Evolutionary conservation across 2,329 filamentous ascomycete genomes (phyloP), one percentile per base, ranked within the genome.

Genomic region (Onygenales sp.): DNA sequence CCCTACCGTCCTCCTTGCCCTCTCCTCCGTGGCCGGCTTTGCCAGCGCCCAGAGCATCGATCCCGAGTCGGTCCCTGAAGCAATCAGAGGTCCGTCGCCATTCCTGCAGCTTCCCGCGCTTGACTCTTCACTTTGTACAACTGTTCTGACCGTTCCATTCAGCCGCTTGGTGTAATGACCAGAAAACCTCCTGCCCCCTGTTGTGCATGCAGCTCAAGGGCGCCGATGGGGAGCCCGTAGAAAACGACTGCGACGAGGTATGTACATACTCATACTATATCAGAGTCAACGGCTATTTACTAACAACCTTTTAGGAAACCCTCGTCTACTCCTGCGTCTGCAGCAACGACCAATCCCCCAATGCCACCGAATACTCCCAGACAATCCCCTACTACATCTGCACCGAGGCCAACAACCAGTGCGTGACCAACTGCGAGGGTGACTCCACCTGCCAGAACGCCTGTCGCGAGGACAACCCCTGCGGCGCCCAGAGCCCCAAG

Each of bases 321-420:
- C 74, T 85, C n/a, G 61, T 59, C 55, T 85, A 77, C 68, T 62
- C 64, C 52, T 85, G 82, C 63, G 69, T 81, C 58, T 85, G 82
- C 68, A 67, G 62, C 55, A 77, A 78, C 63, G 73, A 74, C 58
- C 58, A 74, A 52, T 63, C 70, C 4, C 82, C 82, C 60, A 84
- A 84, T 64, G 67, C 81, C 53, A 77, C 79, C 57, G 71, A 83
- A 62, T 85, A 80, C 73, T 80, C 79, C 36, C 77, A 80, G 60
- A 84, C 82, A 11, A 73, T 85, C 50, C 80, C 82, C 14, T 85
- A 78, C 72, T 84, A 74, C 68, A 73, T 79, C 66, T 85, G 82
- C 71, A 77, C 74, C 8, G 73, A 81, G 58, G 73, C 70, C 67
- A 79, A 77, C 65, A 78, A 73, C 62, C 70, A 81, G 58, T 83